Evolutionary conservation across 345 rosid species (phyloP).

Genomic region (Eucalyptus sp.): DNA sequence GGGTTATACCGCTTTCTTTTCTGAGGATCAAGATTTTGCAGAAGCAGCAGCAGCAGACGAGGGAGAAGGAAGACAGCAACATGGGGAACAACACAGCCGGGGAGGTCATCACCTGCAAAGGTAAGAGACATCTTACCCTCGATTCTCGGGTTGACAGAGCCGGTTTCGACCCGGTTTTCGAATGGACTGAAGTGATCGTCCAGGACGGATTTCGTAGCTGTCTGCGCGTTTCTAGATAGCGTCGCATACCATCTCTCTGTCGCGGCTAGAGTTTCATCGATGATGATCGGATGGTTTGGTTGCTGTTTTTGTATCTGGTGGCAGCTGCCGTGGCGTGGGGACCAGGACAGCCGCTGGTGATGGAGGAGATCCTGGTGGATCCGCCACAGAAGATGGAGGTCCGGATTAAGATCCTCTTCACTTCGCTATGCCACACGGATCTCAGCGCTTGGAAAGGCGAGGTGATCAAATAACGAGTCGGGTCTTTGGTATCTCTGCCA

Average conservation of each 20-base stretch:
- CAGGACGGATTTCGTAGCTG: background rate
- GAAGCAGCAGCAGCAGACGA: background rate
- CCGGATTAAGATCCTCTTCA: constrained; percentile 40
- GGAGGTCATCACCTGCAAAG: constrained; percentile 23
- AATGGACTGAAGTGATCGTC: background rate
- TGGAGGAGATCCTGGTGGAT: constrained; percentile 48
- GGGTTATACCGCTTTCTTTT: background rate
- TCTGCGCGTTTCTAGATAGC: background rate
- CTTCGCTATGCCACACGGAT: constrained; percentile 67
- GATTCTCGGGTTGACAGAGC: background rate
- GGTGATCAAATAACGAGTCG: constrained; percentile 10
- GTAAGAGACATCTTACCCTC: background rate
- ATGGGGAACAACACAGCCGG: background rate
- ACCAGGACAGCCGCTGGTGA: constrained; percentile 35
- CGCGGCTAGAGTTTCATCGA: background rate
- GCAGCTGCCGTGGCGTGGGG: constrained; percentile 57
- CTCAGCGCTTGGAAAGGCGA: constrained; percentile 49
- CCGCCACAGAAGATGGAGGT: constrained; percentile 61
- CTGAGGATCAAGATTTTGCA: background rate
- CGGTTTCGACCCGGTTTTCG: background rate
- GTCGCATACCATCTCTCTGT: background rate
- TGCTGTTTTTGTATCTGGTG: background rate
- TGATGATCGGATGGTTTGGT: background rate
- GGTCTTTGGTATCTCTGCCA: background rate
- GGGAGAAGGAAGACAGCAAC: background rate